Evolutionary conservation across 257 asterid species (phyloP), one percentile per base, ranked within the genome.

Genomic region (Solanum pimpinellifolium): DNA sequence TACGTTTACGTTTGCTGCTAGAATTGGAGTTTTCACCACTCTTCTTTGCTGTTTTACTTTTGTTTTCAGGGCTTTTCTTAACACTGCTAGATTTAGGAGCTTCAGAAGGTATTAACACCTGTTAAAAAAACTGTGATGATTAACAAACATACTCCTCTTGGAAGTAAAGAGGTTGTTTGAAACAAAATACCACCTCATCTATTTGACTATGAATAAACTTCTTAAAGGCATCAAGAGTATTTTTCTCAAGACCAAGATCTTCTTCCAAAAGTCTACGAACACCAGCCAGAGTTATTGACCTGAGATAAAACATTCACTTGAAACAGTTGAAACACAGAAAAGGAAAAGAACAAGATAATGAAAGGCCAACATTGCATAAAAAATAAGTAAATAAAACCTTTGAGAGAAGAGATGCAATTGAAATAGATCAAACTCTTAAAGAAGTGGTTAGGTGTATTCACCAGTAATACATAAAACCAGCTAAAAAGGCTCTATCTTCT

Each of bases 201-300:
- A 95, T 86, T 90, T 93, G 91, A 83, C 68, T 85, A 87, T 91
- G 90, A 84, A 96, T 93, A 88, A 96, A 92, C 87, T 92, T 91
- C 89, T 95, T 96, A 90, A 92, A 96, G 85, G 98, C 92, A 89
- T 97, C 98, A 8, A 97, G 98, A 65, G 91, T 70, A 87, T 88
- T 85, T 91, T 92, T 92, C 59, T 88, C 93, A 89, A 97, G 98
- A 83, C 94, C 95, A 86, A 97, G 95, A 89, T 96, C 98, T 91
- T 92, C 98, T 91, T 96, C 99, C 42, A 97, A 89, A 89, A 92
- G 95, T n/a, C 95, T 92, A 73, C 99, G 98, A 87, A 94, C 96
- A 88, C 95, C 94, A 76, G 90, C 96, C 88, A 94, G 86, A 85
- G 98, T 92, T 86, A 94, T 89, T n/a, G 88, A 88, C 93, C 99